These are phyloP conservation scores for Verticillium klebahnii DNA, from an alignment of 2,329 filamentous ascomycete genomes.

Conservation along the genomic window DNA sequence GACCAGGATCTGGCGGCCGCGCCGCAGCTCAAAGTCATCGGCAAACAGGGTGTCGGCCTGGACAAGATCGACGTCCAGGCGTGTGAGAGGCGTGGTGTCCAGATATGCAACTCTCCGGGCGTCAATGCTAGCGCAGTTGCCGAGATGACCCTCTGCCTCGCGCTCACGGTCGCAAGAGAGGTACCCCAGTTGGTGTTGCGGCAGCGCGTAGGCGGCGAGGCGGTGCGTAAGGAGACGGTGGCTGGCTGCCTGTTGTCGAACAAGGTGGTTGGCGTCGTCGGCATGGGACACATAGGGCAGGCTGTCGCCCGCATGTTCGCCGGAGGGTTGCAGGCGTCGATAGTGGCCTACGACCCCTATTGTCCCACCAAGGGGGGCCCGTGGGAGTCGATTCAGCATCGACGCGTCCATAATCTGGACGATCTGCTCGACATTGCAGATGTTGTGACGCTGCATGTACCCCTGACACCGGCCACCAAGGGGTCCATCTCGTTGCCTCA, in stretches of 20 bases:
- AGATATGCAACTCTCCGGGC: constrained; percentile 19
- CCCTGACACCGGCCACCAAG: constrained; percentile 20
- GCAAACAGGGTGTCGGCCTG: constrained; percentile 24
- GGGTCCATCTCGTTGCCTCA: constrained; percentile 22
- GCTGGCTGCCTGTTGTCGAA: constrained; percentile 22
- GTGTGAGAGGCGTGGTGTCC: constrained; percentile 13
- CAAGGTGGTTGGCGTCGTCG: constrained; percentile 28
- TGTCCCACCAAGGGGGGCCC: constrained; percentile 14
- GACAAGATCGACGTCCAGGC: constrained; percentile 23
- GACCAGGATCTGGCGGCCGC: constrained; percentile 20
- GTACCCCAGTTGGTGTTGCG: constrained; percentile 22
- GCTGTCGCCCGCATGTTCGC: constrained; percentile 26
- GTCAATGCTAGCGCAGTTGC: constrained; percentile 26
- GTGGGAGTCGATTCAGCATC: constrained; percentile 18
- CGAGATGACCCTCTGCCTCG: constrained; percentile 24
- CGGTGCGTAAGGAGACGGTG: constrained; percentile 20
- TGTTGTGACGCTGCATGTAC: constrained; percentile 27
- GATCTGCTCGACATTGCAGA: constrained; percentile 24
- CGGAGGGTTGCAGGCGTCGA: constrained; percentile 20
- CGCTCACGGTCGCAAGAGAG: constrained; percentile 22
- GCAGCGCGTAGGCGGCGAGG: constrained; percentile 16
- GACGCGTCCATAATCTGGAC: constrained; percentile 20
- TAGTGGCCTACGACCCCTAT: constrained; percentile 30
- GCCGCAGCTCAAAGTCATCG: constrained; percentile 18
- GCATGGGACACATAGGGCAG: constrained; percentile 30